Base-by-base conservation (phyloP, 23 red algal species). In the Pyropia haitanensis region DNA sequence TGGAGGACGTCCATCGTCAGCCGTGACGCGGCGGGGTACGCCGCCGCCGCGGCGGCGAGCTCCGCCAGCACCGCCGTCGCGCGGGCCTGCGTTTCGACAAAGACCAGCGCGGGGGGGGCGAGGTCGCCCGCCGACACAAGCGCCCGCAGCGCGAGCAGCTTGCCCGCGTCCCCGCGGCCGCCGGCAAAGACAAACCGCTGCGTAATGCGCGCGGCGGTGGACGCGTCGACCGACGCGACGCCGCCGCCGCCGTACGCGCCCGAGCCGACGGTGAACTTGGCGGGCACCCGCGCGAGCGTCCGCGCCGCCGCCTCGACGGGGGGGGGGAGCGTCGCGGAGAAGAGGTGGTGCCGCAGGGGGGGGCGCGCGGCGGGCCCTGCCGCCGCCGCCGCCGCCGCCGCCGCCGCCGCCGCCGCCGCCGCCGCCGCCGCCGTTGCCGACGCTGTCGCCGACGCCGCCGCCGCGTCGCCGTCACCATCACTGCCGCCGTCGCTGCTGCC, bases 251-350 rank as follows among this genome's bases (percentile, higher is more conserved):
- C 75, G 26, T 71, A 70, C 15, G 46, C 88, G 15, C 68, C 75
- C 10, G 65, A 80, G 15, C 67, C 80, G 27, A 89, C 72, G 14
- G 67, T 71, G 44, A 96, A 70, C 27, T 65, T 62, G 20, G 58
- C 61, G 25, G 67, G 80, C 16, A 48, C 51, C 18, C 30, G 60
- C 64, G 76, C 56, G 26, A 89, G 25, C 15, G 56, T 75, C 54
- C 72, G 27, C 1, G 68, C 50, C 25, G 87, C 27, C 2, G 49
- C 53, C 33, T 73, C 76, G 8, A 82, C 63, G 26, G 31, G 48
- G n/a, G 65, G 72, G 9, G 92, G 72, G 7, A 96, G 60, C 55
- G 84, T 96, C 26, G 92, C 92, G 27, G 84, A 89, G 50, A 96
- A 96, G 54, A 85, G 18, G 51, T 90, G 85, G 8, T 46, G 10